A percentile compares a stretch with the other conserved stretches of the same genome.
phyloP scores from a whole-genome alignment of 2,329 filamentous ascomycete species.

The Cladosporium sp. region DNA sequence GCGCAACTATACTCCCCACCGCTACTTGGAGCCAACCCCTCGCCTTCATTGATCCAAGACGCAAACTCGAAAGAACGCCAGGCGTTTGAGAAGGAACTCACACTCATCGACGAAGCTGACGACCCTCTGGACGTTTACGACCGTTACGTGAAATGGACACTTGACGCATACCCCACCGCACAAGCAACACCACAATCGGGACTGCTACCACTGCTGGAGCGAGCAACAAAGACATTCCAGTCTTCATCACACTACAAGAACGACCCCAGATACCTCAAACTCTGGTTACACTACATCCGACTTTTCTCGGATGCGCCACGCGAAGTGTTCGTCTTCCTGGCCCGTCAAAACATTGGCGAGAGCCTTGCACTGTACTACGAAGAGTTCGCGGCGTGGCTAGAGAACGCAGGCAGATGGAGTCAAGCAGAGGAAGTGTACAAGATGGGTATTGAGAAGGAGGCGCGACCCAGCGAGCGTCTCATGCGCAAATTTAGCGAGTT shows the following conservation, averaged over 20 bases:
- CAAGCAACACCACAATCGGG: conserved; percentile 91
- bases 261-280: conserved; percentile 84
- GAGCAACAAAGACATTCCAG: conserved; percentile 86
- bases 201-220: conserved; percentile 81
- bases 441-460: conserved; percentile 83
- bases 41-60: conserved; percentile 67
- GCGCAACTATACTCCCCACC: conserved; percentile 69
- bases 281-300: conserved; percentile 92
- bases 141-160: conserved; percentile 93
- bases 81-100: conserved; percentile 81
- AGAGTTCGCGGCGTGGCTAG: conserved; percentile 91
- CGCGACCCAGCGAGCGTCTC: conserved; percentile 74
- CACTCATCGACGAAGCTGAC: conserved; percentile 76
- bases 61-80: conserved; percentile 75
- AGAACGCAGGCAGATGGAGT: conserved; percentile 74
- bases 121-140: conserved; percentile 95
- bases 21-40: conserved; percentile 29
- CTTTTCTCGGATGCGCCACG: conserved; percentile 91
- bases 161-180: conserved; percentile 90
- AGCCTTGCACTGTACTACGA: conserved; percentile 89
- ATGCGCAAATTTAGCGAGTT: conserved; percentile 91
- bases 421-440: conserved; percentile 94
- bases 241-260: conserved; percentile 87
- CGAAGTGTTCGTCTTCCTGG: conserved; percentile 87
- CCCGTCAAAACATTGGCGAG: conserved; percentile 84